Percentiles rank a stretch among this genome's conserved stretches.
phyloP scores from a whole-genome alignment of 257 asterid species.

The Datura wrightii region DNA sequence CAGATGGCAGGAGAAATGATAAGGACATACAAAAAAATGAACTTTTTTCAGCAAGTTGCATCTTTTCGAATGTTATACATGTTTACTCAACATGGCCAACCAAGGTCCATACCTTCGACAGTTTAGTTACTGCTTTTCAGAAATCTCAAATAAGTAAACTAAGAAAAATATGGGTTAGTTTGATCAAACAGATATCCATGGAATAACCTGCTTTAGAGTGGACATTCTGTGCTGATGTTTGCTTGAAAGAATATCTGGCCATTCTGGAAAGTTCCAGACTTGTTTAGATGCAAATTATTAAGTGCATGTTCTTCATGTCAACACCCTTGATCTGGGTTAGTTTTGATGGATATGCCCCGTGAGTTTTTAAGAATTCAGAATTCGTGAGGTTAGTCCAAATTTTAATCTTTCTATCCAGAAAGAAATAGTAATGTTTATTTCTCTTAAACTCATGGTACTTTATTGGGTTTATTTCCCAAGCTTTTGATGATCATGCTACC shows the following conservation, averaged over 20 bases:
- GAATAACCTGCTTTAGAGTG: conserved; percentile 11
- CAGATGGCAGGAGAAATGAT: not conserved
- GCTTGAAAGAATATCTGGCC: conserved; percentile 1
- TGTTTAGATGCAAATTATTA: not conserved
- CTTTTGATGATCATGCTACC: not conserved
- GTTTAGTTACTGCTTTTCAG: not conserved
- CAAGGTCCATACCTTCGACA: not conserved
- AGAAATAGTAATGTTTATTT: not conserved
- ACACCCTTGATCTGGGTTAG: conserved; percentile 2
- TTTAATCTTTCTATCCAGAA: not conserved
- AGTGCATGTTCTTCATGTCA: not conserved
- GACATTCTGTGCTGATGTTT: not conserved
- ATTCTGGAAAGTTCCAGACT: not conserved
- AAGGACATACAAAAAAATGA: not conserved
- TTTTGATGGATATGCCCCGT: not conserved
- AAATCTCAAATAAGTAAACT: not conserved
- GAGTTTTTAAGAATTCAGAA: not conserved
- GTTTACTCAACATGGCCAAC: not conserved
- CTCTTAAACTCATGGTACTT: not conserved
- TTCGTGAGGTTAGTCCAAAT: not conserved
- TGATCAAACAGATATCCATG: not conserved
- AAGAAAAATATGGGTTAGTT: not conserved
- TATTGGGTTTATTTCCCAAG: not conserved
- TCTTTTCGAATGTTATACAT: not conserved
- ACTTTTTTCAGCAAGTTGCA: not conserved